Evolutionary conservation across 2,329 filamentous ascomycete species (phyloP).

Genomic region (Clarireedia hainanense): DNA sequence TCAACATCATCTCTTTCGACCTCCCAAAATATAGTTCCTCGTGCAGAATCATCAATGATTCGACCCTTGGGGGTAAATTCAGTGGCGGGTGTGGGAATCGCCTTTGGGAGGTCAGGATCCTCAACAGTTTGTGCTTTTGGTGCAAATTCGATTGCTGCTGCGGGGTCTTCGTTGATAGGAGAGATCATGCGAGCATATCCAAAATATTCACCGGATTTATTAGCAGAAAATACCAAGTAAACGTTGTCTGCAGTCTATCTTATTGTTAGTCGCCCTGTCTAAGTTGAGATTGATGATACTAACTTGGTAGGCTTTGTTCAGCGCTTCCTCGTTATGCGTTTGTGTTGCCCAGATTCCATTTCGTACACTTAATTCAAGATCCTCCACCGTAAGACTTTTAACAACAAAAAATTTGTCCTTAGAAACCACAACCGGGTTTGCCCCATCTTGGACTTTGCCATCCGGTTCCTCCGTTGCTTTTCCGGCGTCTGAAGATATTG

Average conservation of each 20-base stretch:
- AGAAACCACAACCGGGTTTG: not conserved
- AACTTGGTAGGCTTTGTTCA: conserved; percentile 81
- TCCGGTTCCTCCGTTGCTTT: conserved; percentile 7
- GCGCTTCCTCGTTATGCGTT: conserved; percentile 76
- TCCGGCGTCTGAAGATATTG: conserved; percentile 29
- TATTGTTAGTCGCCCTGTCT: conserved; percentile 1
- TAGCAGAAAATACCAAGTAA: conserved; percentile 89
- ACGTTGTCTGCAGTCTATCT: conserved; percentile 69
- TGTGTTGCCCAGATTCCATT: conserved; percentile 94
- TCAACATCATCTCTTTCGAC: conserved; percentile 54
- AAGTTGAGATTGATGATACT: conserved; percentile 22
- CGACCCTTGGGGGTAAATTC: conserved; percentile 71
- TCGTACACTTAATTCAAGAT: conserved; percentile 78
- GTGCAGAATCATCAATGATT: conserved; percentile 85
- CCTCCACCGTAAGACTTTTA: conserved; percentile 86
- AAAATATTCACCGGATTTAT: conserved; percentile 96
- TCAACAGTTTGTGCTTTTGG: conserved; percentile 52
- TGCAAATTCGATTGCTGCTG: conserved; percentile 60
- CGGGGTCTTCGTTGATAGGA: conserved; percentile 69
- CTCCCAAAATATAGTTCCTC: conserved; percentile 98
- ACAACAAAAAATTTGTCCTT: conserved; percentile 83
- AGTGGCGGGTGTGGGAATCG: conserved; percentile 72
- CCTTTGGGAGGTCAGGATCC: conserved; percentile 63
- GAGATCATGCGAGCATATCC: conserved; percentile 90
- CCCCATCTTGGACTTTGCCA: conserved; percentile 9